Percentiles rank a stretch among this genome's conserved stretches.
These are phyloP conservation scores for Xylariaceae sp. DNA, from an alignment of 2,329 filamentous ascomycete genomes.

Conservation along the genomic window DNA sequence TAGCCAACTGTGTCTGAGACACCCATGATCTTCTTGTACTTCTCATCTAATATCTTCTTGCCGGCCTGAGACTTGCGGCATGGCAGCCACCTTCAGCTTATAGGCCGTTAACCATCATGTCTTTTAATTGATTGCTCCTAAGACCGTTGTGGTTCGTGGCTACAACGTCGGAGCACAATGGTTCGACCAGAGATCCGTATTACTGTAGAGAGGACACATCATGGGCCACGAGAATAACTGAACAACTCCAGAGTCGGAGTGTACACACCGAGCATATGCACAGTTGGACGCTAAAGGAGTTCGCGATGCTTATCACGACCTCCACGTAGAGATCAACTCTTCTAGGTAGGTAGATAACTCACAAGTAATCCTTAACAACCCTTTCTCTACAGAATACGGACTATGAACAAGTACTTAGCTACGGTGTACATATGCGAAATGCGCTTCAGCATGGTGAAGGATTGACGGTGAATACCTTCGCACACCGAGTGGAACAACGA, in stretches of 20 bases:
- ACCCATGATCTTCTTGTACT: too few species aligned
- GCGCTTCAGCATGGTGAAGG: background rate
- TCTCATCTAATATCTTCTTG: too few species aligned
- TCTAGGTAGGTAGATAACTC: background rate
- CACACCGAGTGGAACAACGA: background rate
- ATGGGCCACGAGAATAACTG: too few species aligned
- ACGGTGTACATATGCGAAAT: background rate
- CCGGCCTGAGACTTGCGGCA: too few species aligned
- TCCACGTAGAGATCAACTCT: background rate
- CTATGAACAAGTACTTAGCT: background rate
- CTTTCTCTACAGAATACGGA: background rate
- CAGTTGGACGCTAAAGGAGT: background rate
- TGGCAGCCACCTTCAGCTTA: too few species aligned
- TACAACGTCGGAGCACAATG: too few species aligned
- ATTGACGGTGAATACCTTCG: background rate
- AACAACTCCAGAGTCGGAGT: background rate
- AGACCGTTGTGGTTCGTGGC: too few species aligned
- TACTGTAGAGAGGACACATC: too few species aligned
- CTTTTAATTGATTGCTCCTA: too few species aligned
- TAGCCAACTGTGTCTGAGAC: too few species aligned
- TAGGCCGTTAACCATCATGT: too few species aligned
- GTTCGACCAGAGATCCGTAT: too few species aligned
- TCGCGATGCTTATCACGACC: background rate
- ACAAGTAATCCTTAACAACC: background rate
- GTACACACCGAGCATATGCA: background rate